Conservation (phyloP, 2,329 filamentous ascomycete genomes). For the Fonsecaea erecta region DNA sequence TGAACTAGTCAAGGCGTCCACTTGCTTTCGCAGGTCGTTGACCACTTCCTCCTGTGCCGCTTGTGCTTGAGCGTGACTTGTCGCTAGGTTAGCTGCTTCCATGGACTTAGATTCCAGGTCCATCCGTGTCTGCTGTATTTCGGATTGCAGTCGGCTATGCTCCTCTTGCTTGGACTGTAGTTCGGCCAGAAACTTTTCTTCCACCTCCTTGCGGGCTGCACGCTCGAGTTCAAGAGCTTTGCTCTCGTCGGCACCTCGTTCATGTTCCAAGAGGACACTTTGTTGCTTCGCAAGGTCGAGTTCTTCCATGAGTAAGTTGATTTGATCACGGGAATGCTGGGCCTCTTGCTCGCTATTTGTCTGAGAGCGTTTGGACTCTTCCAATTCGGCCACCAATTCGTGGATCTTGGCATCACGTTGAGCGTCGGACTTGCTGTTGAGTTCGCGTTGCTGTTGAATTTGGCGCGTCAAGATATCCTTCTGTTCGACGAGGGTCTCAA, state of each 20-base stretch:
- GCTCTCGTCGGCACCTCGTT: constrained; percentile 41
- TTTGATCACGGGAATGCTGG: constrained; percentile 47
- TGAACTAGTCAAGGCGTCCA: constrained; percentile 38
- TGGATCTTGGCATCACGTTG: constrained; percentile 56
- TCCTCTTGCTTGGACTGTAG: constrained; percentile 39
- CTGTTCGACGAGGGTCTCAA: constrained; percentile 81
- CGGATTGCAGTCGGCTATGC: constrained; percentile 39
- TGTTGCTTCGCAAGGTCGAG: constrained; percentile 49
- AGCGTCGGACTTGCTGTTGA: constrained; percentile 83
- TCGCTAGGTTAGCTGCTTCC: constrained; percentile 17
- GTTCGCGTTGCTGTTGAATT: constrained; percentile 91
- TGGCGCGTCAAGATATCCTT: constrained; percentile 87
- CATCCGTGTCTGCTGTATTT: constrained; percentile 30
- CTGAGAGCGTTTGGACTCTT: constrained; percentile 69
- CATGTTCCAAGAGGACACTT: constrained; percentile 43
- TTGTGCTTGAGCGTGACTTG: constrained; percentile 4
- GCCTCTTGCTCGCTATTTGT: constrained; percentile 55
- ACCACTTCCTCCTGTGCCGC: constrained; percentile 30
- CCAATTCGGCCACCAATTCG: constrained; percentile 53
- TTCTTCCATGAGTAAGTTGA: constrained; percentile 50
- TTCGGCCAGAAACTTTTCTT: constrained; percentile 30
- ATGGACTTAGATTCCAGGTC: constrained; percentile 33
- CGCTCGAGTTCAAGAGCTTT: constrained; percentile 36
- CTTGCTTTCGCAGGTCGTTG: constrained; percentile 33
- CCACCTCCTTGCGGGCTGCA: constrained; percentile 29